Evolutionary conservation across 2,329 filamentous ascomycete genomes (phyloP).

Genomic region (Colletotrichum paranaense): DNA sequence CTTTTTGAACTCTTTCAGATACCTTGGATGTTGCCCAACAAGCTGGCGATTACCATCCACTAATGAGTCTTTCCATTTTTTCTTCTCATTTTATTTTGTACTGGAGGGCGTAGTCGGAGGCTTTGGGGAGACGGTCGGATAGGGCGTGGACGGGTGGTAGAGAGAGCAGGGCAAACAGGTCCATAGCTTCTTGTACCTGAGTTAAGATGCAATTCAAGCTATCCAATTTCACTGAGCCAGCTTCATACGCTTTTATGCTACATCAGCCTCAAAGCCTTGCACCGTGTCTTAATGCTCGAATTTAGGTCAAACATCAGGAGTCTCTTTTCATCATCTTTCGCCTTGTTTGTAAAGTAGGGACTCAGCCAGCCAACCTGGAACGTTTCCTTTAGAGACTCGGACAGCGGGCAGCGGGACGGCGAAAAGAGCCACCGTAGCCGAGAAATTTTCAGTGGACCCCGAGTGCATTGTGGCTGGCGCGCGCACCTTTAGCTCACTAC

Average conservation of each 20-base stretch:
- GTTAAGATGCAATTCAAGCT: background rate
- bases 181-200: background rate
- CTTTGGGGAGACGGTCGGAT: background rate
- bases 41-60: conserved; percentile 7
- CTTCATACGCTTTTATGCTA: too few species aligned
- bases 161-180: conserved; percentile 1
- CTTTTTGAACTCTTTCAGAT: conserved; percentile 23
- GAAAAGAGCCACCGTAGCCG: conserved; percentile 43
- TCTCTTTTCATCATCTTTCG: too few species aligned
- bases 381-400: too few species aligned
- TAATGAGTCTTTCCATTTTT: background rate
- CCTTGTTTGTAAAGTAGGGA: too few species aligned
- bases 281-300: too few species aligned
- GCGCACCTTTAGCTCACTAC: background rate
- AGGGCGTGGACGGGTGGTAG: conserved; percentile 6
- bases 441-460: conserved; percentile 38
- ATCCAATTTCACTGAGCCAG: background rate
- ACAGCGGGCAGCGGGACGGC: conserved; percentile 34
- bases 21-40: conserved; percentile 18
- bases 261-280: too few species aligned
- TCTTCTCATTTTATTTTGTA: background rate
- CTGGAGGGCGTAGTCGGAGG: conserved; percentile 19
- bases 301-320: too few species aligned
- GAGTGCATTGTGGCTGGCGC: background rate
- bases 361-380: too few species aligned